Conservation (phyloP, 805 yeast genomes). For the Yarrowia osloensis region DNA sequence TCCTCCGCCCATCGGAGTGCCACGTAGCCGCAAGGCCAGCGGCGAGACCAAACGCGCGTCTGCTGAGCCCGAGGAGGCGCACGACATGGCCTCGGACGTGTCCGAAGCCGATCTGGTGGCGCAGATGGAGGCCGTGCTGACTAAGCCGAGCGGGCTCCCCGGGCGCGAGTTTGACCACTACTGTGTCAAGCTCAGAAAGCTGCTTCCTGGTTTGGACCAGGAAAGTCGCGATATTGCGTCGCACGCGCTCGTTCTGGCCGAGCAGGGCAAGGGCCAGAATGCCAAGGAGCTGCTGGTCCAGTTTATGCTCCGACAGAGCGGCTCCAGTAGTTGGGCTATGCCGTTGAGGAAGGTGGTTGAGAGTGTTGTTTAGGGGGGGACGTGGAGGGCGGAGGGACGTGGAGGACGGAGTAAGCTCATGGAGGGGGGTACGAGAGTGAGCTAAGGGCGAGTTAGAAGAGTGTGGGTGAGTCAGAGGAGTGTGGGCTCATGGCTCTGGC, state of each 20-base stretch:
- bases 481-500: no score
- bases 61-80: neutral
- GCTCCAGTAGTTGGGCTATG: constrained; percentile 65
- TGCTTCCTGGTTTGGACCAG: constrained; percentile 33
- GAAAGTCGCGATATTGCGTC: constrained; percentile 37
- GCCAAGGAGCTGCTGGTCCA: constrained; percentile 47
- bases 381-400: no score
- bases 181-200: constrained; percentile 35
- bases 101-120: neutral
- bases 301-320: constrained; percentile 60
- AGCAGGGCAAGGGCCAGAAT: constrained; percentile 38
- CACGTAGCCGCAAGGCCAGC: constrained; percentile 18
- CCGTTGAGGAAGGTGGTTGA: constrained; percentile 62
- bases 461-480: no score
- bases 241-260: constrained; percentile 39
- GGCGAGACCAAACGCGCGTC: constrained; percentile 1
- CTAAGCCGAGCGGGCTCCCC: constrained; percentile 31
- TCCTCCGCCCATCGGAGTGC: constrained; percentile 23
- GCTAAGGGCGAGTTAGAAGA: no score
- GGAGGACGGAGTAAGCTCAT: no score
- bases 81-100: neutral
- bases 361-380: no score
- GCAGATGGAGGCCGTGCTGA: neutral
- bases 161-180: constrained; percentile 37
- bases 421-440: no score